Conservation (phyloP, 1,284 basidiomycete species). For the Trametes hirsuta region DNA sequence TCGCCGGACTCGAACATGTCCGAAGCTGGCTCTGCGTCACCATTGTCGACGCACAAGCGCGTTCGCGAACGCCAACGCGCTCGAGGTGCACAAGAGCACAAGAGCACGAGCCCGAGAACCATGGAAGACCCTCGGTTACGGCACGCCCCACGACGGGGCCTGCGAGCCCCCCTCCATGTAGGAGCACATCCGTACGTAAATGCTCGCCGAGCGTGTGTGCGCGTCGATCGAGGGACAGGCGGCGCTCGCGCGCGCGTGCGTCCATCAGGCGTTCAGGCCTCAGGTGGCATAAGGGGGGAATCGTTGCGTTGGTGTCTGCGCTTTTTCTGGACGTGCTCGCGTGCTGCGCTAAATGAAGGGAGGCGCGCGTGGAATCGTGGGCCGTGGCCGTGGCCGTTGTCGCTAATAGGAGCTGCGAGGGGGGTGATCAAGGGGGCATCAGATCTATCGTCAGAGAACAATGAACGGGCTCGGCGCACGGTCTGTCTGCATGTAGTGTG, state of each 20-base stretch:
- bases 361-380: not conserved
- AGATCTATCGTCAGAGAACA: not conserved
- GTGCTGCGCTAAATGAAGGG: not conserved
- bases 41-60: too few species aligned
- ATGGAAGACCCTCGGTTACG: not conserved
- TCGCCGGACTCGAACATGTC: too few species aligned
- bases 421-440: slow-evolving; percentile 3
- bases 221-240: slow-evolving; percentile 2
- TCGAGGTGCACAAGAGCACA: too few species aligned
- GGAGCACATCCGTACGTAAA: not conserved
- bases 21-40: too few species aligned
- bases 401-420: not conserved
- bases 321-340: not conserved
- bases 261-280: not conserved
- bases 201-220: not conserved
- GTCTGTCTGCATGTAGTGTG: not conserved
- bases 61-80: too few species aligned
- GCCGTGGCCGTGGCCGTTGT: not conserved
- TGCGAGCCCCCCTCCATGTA: not conserved
- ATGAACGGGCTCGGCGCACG: not conserved
- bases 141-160: not conserved
- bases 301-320: too few species aligned
- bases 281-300: not conserved
- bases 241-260: not conserved
- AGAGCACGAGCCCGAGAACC: not conserved